Base-by-base conservation (phyloP, 2,329 filamentous ascomycete genomes). In the Neonectria faginata region DNA sequence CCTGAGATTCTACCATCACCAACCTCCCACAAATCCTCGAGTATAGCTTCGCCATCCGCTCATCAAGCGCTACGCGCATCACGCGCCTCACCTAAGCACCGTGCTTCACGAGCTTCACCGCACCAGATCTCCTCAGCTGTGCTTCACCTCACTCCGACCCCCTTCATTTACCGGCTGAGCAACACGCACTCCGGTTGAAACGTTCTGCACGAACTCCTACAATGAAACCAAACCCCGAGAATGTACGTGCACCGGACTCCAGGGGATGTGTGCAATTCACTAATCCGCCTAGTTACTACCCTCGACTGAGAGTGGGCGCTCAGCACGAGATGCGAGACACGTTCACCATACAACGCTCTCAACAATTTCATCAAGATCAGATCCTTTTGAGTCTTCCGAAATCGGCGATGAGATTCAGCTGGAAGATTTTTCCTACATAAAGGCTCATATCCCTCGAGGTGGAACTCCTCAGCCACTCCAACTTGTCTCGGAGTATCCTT, bases 401-500 rank as follows among this genome's bases (percentile, higher is more conserved):
- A 11, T 48, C 18, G 58, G 48, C 5, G 56, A 65, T 27, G 61
- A 57, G 11, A 63, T 69, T 9, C 65, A 65, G 10, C 57, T 70
- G 1, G 59, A 70, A 51, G 66, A 70, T 3, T 66, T 68, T 29
- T 64, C 66, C 2, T 64, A 55, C 25, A 56, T 65, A 11, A 57
- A 64, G 27, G 16, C 58, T 10, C 64, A 53, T 25, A 51, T 56
- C 27, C 41, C 60, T 22, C 20, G 29, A 33, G 36, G 22, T 22
- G 48, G 48, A 27, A 64, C 44, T 27, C 59, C 67, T 27, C 57
- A 58, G 12, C 64, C 62, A 27, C 51, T 45, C n/a, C 55, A 50
- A 27, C 71, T 74, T 20, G 65, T 69, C 51, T 56, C 63, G 5
- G 66, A 68, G 42, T 65, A 54, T 16, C 67, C 66, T 8, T 69